Evolutionary conservation across 495 filamentous ascomycete species (phyloP).

Genomic region (Penicillium psychrofluorescens): DNA sequence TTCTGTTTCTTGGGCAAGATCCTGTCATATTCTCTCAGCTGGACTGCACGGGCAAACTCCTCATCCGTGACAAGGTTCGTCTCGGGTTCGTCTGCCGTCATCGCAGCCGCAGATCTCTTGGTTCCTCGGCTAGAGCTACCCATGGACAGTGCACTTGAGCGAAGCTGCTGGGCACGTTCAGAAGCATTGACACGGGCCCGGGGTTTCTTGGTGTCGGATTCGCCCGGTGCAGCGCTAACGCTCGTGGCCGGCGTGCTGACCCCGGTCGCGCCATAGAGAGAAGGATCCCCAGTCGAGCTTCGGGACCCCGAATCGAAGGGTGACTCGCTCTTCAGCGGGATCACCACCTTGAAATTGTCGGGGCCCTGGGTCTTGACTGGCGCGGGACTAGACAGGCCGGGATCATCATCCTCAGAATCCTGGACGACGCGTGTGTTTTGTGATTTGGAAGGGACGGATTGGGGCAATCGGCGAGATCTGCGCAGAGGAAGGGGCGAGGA

Average conservation of each 20-base stretch:
- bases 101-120: slow-evolving; percentile 23
- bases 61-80: slow-evolving; percentile 38
- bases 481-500: slow-evolving; percentile 12
- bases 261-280: slow-evolving; percentile 45
- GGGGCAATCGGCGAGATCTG: slow-evolving; percentile 17
- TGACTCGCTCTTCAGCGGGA: slow-evolving; percentile 25
- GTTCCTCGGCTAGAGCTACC: slow-evolving; percentile 16
- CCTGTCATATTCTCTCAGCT: slow-evolving; percentile 53
- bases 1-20: slow-evolving; percentile 20
- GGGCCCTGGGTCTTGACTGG: background rate
- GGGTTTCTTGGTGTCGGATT: slow-evolving; percentile 21
- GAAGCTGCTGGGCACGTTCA: slow-evolving; percentile 32
- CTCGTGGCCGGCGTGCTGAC: slow-evolving; percentile 77
- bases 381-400: background rate
- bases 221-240: slow-evolving; percentile 51
- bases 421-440: slow-evolving; percentile 10
- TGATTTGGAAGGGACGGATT: slow-evolving; percentile 13
- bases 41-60: slow-evolving; percentile 50
- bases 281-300: slow-evolving; percentile 20
- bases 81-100: slow-evolving; percentile 24
- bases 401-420: slow-evolving; percentile 20
- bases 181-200: slow-evolving; percentile 31
- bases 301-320: slow-evolving; percentile 15
- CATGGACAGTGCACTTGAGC: slow-evolving; percentile 29
- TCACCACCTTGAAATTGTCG: slow-evolving; percentile 28